Percentiles rank a stretch among this genome's conserved stretches.
phyloP scores from a whole-genome alignment of 345 rosid genomes.

The Arabidopsis thaliana region DNA sequence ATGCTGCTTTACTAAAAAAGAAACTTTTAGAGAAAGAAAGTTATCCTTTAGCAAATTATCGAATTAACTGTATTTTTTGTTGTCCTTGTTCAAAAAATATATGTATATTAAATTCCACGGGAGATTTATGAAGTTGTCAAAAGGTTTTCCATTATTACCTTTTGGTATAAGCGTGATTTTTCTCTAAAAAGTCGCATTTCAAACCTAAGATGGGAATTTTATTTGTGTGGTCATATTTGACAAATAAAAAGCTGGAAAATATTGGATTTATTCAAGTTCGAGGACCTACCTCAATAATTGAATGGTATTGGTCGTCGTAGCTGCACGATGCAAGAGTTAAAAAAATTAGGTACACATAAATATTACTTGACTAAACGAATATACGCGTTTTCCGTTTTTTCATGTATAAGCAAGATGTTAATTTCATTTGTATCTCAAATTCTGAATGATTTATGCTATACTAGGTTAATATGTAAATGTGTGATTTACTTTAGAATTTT shows the following conservation, averaged over 20 bases:
- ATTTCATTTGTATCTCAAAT: not conserved
- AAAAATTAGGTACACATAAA: not conserved
- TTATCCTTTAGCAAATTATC: not conserved
- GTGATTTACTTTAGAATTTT: not conserved
- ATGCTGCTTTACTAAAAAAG: not conserved
- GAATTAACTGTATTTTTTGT: not conserved
- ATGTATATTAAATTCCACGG: not conserved
- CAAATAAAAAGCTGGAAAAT: conserved; percentile 15
- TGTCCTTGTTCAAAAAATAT: too few species aligned
- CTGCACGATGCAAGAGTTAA: not conserved
- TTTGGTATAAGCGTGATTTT: not conserved
- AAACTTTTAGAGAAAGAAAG: not conserved
- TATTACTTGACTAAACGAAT: not conserved
- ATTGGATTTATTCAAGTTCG: conserved; percentile 3
- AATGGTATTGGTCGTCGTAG: not conserved
- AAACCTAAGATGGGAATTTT: not conserved
- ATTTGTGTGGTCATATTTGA: not conserved
- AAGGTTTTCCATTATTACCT: not conserved
- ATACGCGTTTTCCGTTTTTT: not conserved
- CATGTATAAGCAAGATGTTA: not conserved
- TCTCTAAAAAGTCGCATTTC: not conserved
- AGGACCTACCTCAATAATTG: conserved; percentile 26
- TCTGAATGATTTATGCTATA: not conserved
- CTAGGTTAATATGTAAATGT: not conserved
- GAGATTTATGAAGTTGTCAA: not conserved